Evolutionary conservation across 1,139 yeast genomes (phyloP).

Genomic region (Zygotorulaspora mrakii): DNA sequence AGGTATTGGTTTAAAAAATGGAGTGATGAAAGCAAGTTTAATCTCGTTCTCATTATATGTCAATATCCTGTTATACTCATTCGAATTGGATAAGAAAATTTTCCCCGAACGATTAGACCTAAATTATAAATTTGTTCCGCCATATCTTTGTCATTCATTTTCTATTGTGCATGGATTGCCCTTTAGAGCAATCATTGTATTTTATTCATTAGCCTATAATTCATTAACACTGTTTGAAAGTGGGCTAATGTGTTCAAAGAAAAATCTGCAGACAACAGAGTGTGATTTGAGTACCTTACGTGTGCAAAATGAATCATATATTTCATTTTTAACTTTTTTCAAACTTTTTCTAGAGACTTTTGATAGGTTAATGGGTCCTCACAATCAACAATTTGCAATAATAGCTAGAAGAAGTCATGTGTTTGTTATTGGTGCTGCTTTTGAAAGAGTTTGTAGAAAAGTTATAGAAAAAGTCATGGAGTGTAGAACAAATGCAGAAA

Average conservation of each 20-base stretch:
- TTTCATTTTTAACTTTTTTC: conserved; percentile 17
- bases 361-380: conserved; percentile 12
- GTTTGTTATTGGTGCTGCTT: conserved; percentile 16
- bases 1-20: conserved; percentile 4
- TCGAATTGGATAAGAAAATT: conserved; percentile 12
- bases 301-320: conserved; percentile 9
- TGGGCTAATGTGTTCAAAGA: conserved; percentile 12
- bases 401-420: conserved; percentile 15
- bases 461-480: conserved; percentile 23
- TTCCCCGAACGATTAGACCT: conserved; percentile 11
- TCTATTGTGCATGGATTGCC: conserved; percentile 7
- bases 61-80: conserved; percentile 11
- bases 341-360: conserved; percentile 18
- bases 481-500: conserved; percentile 21
- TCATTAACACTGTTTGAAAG: conserved; percentile 22
- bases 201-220: conserved; percentile 21
- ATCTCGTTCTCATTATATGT: conserved; percentile 10
- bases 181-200: conserved; percentile 17
- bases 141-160: conserved; percentile 12
- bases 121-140: conserved; percentile 7
- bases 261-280: conserved; percentile 11
- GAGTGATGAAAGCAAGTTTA: conserved; percentile 11
- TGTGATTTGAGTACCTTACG: conserved; percentile 22
- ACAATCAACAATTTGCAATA: conserved; percentile 9
- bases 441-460: conserved; percentile 21